phyloP scores from a whole-genome alignment of 2,329 filamentous ascomycete genomes.

The Colletotrichum neosansevieriae region DNA sequence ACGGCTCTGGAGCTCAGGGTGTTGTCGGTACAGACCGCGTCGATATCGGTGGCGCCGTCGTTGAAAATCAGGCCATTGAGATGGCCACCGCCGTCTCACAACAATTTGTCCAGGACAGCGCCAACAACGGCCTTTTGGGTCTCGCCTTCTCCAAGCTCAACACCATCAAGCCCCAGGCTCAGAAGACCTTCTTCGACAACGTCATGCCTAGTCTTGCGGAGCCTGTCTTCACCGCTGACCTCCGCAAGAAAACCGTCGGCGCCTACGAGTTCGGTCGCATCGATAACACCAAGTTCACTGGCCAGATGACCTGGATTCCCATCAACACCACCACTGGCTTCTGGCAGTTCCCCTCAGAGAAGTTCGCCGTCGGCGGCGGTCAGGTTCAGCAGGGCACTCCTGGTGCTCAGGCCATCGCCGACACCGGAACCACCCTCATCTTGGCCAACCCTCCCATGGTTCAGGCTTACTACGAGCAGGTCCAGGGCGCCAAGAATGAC shows the following conservation, averaged over 20 bases:
- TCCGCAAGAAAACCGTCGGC: conserved; percentile 70
- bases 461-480: conserved; percentile 60
- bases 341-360: conserved; percentile 74
- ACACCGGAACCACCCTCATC: conserved; percentile 74
- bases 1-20: conserved; percentile 72
- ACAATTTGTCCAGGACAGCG: conserved; percentile 69
- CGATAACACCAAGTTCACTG: conserved; percentile 72
- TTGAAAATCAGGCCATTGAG: conserved; percentile 74
- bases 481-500: conserved; percentile 57
- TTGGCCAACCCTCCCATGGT: conserved; percentile 67
- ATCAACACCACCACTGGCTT: conserved; percentile 74
- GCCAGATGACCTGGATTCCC: conserved; percentile 70
- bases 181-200: conserved; percentile 83
- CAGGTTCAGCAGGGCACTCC: conserved; percentile 50
- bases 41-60: conserved; percentile 73
- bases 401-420: conserved; percentile 62
- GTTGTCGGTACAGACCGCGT: conserved; percentile 77
- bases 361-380: conserved; percentile 65
- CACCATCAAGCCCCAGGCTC: conserved; percentile 69
- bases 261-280: conserved; percentile 82
- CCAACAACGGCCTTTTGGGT: conserved; percentile 77
- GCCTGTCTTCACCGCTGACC: conserved; percentile 78
- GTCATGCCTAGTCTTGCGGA: conserved; percentile 69
- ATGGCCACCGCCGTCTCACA: conserved; percentile 70
- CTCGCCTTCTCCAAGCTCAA: conserved; percentile 76